Evolutionary conservation across 179 eudicot genomes (phyloP).

Genomic region (Sideroxylon spinosum): DNA sequence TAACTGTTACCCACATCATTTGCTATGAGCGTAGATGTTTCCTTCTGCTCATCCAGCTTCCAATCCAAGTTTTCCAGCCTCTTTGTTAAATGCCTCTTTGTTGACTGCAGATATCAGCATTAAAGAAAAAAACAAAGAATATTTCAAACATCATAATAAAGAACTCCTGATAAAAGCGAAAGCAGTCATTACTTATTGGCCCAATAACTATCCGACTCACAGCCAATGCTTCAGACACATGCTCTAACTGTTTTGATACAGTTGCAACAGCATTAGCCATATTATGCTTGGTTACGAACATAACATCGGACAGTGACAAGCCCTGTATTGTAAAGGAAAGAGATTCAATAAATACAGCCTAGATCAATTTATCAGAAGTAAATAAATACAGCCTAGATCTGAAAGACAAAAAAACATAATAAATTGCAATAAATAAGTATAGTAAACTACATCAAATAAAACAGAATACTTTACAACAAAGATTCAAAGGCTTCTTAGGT

Average conservation of each 20-base stretch:
- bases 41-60: conserved; percentile 90
- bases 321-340: conserved; percentile 46
- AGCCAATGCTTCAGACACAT: conserved; percentile 70
- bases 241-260: conserved; percentile 81
- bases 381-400: too few relatives aligned
- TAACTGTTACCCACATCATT: conserved; percentile 50
- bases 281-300: conserved; percentile 90
- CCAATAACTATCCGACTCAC: conserved; percentile 41
- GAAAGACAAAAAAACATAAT: neutral
- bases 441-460: neutral
- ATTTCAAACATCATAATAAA: neutral
- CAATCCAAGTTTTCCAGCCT: conserved; percentile 81
- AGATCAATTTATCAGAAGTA: too few relatives aligned
- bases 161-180: conserved; percentile 2
- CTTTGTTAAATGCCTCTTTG: conserved; percentile 68
- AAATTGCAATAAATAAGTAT: neutral
- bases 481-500: conserved; percentile 14
- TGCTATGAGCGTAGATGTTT: conserved; percentile 54
- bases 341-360: neutral
- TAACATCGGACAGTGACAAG: conserved; percentile 80
- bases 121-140: conserved; percentile 10
- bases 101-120: conserved; percentile 41
- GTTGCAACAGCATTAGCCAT: conserved; percentile 88
- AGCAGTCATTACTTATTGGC: conserved; percentile 10
- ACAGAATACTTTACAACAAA: neutral